Percentiles rank a stretch among this genome's conserved stretches.
Conservation (phyloP, 169 alveolate species). For the Babesia sp. region DNA sequence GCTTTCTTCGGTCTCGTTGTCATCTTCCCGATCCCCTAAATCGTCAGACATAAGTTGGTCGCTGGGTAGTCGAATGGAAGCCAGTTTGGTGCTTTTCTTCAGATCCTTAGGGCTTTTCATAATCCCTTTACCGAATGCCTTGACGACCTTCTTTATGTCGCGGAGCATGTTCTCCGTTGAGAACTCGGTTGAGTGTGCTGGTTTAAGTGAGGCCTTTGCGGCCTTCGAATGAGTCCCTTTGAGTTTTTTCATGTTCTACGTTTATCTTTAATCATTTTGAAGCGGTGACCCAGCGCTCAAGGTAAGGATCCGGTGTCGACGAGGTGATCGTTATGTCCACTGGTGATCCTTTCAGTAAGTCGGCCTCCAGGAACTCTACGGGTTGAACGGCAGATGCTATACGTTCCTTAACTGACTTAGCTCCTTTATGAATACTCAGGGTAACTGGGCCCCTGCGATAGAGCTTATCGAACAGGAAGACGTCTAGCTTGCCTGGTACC, state of each 20-base stretch:
- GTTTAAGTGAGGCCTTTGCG: background rate
- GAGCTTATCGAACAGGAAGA: constrained; percentile 61
- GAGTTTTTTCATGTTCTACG: background rate
- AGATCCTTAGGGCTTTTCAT: background rate
- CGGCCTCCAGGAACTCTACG: constrained; percentile 63
- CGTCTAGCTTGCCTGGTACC: constrained; percentile 65
- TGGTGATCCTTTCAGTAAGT: constrained; percentile 59
- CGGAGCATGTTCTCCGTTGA: constrained; percentile 26
- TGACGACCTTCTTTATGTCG: constrained; percentile 30
- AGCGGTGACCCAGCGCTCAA: constrained; percentile 40
- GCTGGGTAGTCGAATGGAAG: background rate
- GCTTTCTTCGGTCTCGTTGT: background rate
- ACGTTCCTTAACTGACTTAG: constrained; percentile 22
- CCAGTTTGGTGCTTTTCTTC: background rate
- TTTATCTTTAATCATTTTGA: background rate
- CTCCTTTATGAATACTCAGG: background rate
- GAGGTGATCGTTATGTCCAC: constrained; percentile 58
- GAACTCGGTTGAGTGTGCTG: background rate
- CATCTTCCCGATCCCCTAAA: background rate
- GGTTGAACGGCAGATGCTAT: constrained; percentile 49
- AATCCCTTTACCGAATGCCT: constrained; percentile 14
- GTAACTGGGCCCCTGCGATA: constrained; percentile 57
- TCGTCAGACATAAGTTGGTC: background rate
- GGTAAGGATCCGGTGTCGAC: constrained; percentile 62
- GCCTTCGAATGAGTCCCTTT: background rate